These are phyloP conservation scores for Xylariaceae sp. DNA, from an alignment of 2,329 filamentous ascomycete species.

Conservation along the genomic window DNA sequence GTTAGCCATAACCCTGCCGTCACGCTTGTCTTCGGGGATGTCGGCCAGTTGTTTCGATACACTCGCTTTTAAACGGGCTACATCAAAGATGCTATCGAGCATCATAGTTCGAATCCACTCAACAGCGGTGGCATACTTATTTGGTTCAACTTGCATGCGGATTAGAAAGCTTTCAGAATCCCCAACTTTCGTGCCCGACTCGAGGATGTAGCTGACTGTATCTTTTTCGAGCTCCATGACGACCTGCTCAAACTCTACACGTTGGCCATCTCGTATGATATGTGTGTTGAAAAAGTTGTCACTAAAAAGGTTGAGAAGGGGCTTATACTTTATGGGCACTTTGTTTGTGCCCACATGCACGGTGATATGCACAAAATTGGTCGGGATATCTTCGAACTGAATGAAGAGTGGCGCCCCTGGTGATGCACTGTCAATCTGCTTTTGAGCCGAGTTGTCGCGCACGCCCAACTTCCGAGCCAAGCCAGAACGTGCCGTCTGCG, in stretches of 20 bases:
- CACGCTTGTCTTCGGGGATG: slow-evolving; percentile 89
- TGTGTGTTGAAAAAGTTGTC: slow-evolving; percentile 96
- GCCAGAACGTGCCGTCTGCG: slow-evolving; percentile 82
- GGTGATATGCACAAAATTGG: slow-evolving; percentile 87
- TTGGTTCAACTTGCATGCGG: slow-evolving; percentile 82
- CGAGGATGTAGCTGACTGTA: slow-evolving; percentile 82
- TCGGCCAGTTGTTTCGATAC: slow-evolving; percentile 87
- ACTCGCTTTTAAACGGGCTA: slow-evolving; percentile 64
- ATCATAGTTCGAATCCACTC: slow-evolving; percentile 85
- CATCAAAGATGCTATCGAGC: slow-evolving; percentile 88
- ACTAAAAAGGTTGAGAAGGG: slow-evolving; percentile 81
- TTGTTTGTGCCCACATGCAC: slow-evolving; percentile 79
- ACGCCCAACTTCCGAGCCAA: slow-evolving; percentile 73
- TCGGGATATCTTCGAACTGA: slow-evolving; percentile 95
- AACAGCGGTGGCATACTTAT: slow-evolving; percentile 84
- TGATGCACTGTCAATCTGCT: slow-evolving; percentile 73
- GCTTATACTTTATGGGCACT: slow-evolving; percentile 82
- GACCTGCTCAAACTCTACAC: slow-evolving; percentile 87
- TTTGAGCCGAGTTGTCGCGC: slow-evolving; percentile 73
- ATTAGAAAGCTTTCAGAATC: slow-evolving; percentile 84
- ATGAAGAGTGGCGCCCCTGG: slow-evolving; percentile 77
- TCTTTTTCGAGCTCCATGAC: slow-evolving; percentile 90
- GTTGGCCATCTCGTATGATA: slow-evolving; percentile 75
- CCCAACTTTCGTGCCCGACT: slow-evolving; percentile 69
- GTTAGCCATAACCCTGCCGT: slow-evolving; percentile 71